Percentiles rank a stretch among this genome's conserved stretches.
Conservation (phyloP, 495 filamentous ascomycete genomes). For the Xylaria curta region DNA sequence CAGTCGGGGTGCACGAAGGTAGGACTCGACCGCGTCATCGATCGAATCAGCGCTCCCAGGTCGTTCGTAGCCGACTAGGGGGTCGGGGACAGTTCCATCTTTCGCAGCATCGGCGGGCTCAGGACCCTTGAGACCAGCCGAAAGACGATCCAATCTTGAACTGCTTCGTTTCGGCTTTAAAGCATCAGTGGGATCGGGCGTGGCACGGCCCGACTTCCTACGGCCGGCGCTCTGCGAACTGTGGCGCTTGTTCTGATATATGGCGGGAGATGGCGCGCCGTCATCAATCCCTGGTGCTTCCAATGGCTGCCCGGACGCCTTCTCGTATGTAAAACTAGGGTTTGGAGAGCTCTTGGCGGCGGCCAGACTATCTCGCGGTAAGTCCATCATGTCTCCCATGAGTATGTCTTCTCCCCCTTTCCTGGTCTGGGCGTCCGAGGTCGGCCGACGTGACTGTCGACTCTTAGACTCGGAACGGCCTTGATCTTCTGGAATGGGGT, state of each 20-base stretch:
- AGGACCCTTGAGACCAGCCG: constrained; percentile 48
- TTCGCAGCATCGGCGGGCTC: constrained; percentile 40
- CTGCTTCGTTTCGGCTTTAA: constrained; percentile 53
- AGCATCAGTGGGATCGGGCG: constrained; percentile 49
- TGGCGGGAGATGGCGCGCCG: constrained; percentile 72
- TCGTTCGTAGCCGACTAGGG: constrained; percentile 59
- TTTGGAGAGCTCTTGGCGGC: constrained; percentile 30
- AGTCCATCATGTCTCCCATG: constrained; percentile 34
- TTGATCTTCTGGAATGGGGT: constrained; percentile 41
- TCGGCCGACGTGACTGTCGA: constrained; percentile 33
- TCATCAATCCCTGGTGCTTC: constrained; percentile 56
- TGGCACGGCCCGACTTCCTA: constrained; percentile 48
- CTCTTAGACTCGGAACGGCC: constrained; percentile 36
- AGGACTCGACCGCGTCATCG: constrained; percentile 85
- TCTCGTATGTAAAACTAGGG: constrained; percentile 33
- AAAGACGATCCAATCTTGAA: constrained; percentile 56
- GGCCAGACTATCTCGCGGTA: constrained; percentile 24
- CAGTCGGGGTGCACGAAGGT: constrained; percentile 80
- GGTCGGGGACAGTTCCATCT: constrained; percentile 39
- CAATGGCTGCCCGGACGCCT: constrained; percentile 33
- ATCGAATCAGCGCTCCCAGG: constrained; percentile 84
- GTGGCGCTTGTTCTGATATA: constrained; percentile 63
- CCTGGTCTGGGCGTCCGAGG: constrained; percentile 31
- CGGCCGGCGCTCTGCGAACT: constrained; percentile 49
- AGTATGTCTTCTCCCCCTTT: constrained; percentile 33